Percentiles rank a stretch among this genome's conserved stretches.
These are phyloP conservation scores for Verbena officinalis DNA, from an alignment of 257 asterid species.

Conservation along the genomic window DNA sequence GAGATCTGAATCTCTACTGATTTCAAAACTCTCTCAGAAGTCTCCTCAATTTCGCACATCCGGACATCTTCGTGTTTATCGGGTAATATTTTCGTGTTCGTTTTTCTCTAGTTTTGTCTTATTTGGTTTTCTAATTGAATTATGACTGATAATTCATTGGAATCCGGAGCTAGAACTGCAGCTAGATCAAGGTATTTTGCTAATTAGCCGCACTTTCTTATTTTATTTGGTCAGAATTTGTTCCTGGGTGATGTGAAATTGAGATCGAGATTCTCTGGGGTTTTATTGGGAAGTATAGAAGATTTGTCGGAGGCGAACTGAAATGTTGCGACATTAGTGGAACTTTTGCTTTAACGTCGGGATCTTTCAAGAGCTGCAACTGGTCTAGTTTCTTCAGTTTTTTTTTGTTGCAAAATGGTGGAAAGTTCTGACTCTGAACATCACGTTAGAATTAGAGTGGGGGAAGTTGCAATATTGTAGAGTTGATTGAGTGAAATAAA, in stretches of 20 bases:
- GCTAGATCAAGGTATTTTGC: constrained; percentile 32
- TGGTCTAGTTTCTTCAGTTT: constrained; percentile 18
- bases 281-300: constrained; percentile 23
- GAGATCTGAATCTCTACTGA: constrained; percentile 43
- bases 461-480: constrained; percentile 32
- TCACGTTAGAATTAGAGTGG: constrained; percentile 27
- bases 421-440: constrained; percentile 23
- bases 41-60: constrained; percentile 30
- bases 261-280: constrained; percentile 29
- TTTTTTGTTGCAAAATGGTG: constrained; percentile 33
- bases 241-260: constrained; percentile 35
- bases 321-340: constrained; percentile 17
- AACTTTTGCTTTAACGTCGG: constrained; percentile 22
- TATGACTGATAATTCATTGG: constrained; percentile 2
- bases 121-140: background rate
- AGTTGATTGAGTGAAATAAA: constrained; percentile 32
- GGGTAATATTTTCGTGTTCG: constrained; percentile 29
- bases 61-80: constrained; percentile 17
- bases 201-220: constrained; percentile 13
- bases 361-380: constrained; percentile 32
- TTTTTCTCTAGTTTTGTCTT: constrained; percentile 17
- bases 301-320: constrained; percentile 27
- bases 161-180: constrained; percentile 26
- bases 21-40: constrained; percentile 15
- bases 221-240: constrained; percentile 25